A percentile compares a stretch with the other conserved stretches of the same genome.
These are phyloP conservation scores for Ganoderma sp. DNA, from an alignment of 1,284 basidiomycete species.

Conservation along the genomic window DNA sequence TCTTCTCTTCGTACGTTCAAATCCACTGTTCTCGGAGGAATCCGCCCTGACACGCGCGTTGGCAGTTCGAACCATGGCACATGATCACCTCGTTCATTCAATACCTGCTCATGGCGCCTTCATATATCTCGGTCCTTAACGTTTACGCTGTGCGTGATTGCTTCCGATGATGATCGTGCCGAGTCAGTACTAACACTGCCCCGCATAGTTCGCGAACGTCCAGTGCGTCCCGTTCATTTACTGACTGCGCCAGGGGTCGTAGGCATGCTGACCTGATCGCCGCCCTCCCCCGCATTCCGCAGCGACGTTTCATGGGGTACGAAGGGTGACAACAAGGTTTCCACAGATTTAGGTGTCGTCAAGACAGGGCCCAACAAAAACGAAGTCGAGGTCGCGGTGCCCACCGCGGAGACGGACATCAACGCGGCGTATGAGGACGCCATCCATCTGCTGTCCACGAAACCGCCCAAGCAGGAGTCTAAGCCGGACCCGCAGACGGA, in stretches of 20 bases:
- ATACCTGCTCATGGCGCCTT: slow-evolving; percentile 90
- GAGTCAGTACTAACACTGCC: slow-evolving; percentile 24
- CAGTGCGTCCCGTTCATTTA: slow-evolving; percentile 52
- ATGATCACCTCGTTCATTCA: slow-evolving; percentile 95
- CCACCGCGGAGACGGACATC: slow-evolving; percentile 85
- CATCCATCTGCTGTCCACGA: slow-evolving; percentile 74
- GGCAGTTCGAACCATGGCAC: slow-evolving; percentile 88
- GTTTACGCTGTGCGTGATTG: slow-evolving; percentile 74
- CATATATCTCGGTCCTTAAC: slow-evolving; percentile 91
- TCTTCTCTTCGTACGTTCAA: slow-evolving; percentile 75
- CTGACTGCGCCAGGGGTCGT: slow-evolving; percentile 4
- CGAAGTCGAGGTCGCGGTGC: slow-evolving; percentile 82
- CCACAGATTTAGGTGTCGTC: slow-evolving; percentile 85
- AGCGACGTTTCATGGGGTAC: slow-evolving; percentile 88
- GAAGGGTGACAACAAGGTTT: slow-evolving; percentile 87
- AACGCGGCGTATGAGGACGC: slow-evolving; percentile 88
- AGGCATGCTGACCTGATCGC: slow-evolving; percentile 15
- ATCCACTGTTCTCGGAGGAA: neutral
- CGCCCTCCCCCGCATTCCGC: slow-evolving; percentile 21
- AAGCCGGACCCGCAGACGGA: slow-evolving; percentile 70
- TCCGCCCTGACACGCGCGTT: slow-evolving; percentile 16
- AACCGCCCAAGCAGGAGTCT: slow-evolving; percentile 72
- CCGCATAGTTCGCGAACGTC: slow-evolving; percentile 79
- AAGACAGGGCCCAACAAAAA: slow-evolving; percentile 63
- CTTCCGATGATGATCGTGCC: slow-evolving; percentile 10